phyloP scores from a whole-genome alignment of 352 stramenopile species.

The Phytophthora tentaculata region DNA sequence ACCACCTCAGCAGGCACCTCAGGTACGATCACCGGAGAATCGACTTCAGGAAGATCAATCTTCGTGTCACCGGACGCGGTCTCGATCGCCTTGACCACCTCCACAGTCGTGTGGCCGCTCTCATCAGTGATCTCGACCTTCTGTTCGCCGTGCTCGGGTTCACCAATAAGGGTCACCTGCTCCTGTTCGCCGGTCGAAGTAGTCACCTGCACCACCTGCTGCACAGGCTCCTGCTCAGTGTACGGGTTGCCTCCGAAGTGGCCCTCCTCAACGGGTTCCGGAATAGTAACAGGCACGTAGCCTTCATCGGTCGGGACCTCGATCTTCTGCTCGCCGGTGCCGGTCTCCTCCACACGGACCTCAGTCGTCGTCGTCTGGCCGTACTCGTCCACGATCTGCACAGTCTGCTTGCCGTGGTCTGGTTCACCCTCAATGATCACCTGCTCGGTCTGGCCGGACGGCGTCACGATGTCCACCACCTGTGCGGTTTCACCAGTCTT shows the following conservation, averaged over 20 bases:
- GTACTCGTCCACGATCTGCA: not conserved
- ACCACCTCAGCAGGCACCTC: conserved; percentile 1
- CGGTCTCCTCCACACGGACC: not conserved
- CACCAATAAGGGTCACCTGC: conserved; percentile 7
- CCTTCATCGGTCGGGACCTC: not conserved
- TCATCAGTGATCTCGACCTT: conserved; percentile 15
- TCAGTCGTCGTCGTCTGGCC: not conserved
- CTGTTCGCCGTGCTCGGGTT: conserved; percentile 8
- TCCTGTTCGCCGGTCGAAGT: not conserved
- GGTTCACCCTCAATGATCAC: not conserved
- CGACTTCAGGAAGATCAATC: conserved; percentile 10
- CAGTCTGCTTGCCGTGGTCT: conserved; percentile 1
- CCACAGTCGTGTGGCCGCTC: not conserved
- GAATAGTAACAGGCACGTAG: not conserved
- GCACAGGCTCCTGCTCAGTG: not conserved
- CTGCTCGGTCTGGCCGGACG: not conserved
- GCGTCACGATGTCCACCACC: not conserved
- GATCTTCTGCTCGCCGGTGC: not conserved
- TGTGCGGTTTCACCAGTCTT: not conserved
- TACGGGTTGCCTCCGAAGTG: too few relatives aligned
- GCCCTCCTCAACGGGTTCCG: not conserved
- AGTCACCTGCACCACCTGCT: not conserved
- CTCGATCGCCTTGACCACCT: conserved; percentile 1
- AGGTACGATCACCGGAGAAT: conserved; percentile 6
- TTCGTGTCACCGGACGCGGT: conserved; percentile 15